These are phyloP conservation scores for Xylaria sp. DNA, from an alignment of 2,329 filamentous ascomycete genomes.

Conservation along the genomic window DNA sequence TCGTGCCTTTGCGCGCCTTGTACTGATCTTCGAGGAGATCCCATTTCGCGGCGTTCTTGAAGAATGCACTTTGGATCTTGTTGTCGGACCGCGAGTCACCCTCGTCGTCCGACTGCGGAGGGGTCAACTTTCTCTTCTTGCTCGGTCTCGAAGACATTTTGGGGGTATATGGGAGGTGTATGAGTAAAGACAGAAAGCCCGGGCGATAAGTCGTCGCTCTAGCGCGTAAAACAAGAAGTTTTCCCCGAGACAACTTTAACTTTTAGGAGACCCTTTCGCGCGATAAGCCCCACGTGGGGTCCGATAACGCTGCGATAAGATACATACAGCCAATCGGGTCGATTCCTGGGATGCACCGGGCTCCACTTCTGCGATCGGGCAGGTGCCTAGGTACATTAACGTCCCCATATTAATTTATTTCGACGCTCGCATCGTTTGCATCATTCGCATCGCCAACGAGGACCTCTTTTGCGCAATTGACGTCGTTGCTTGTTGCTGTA, in stretches of 20 bases:
- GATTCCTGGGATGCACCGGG: conserved; percentile 21
- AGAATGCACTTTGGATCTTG: conserved; percentile 58
- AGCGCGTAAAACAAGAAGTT: conserved; percentile 6
- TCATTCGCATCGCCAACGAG: not conserved
- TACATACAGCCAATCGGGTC: conserved; percentile 20
- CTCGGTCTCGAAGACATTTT: conserved; percentile 45
- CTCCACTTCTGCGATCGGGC: conserved; percentile 16
- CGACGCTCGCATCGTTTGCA: not conserved
- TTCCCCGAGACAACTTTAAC: conserved; percentile 4
- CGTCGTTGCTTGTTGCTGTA: not conserved
- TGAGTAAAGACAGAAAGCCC: not conserved
- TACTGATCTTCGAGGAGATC: conserved; percentile 80
- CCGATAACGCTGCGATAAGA: conserved; percentile 12
- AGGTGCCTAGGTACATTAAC: not conserved
- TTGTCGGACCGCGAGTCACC: conserved; percentile 30
- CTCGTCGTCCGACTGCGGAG: conserved; percentile 45
- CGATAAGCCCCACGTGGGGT: conserved; percentile 8
- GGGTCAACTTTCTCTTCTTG: conserved; percentile 56
- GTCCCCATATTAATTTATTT: conserved; percentile 1
- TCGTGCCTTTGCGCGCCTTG: conserved; percentile 67
- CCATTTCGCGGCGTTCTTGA: conserved; percentile 75
- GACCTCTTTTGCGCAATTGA: not conserved
- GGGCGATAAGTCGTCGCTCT: not conserved
- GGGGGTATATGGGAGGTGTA: not conserved
- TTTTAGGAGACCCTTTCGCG: conserved; percentile 14